Conservation (phyloP, 2,329 filamentous ascomycete species). For the Fusarium hainanense region DNA sequence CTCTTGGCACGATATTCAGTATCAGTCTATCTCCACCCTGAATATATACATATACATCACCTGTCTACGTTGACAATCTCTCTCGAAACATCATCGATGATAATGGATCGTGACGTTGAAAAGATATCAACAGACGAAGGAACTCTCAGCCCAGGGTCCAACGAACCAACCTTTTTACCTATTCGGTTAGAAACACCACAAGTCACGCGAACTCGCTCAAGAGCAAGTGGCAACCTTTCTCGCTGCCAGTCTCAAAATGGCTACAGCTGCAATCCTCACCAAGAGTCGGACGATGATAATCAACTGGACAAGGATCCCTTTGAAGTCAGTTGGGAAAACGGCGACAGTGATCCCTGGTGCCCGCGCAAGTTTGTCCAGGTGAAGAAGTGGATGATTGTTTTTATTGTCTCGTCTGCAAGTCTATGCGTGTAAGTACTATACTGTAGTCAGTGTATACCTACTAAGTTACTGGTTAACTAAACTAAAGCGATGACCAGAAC, state of each 20-base stretch:
- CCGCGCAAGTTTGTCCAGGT: slow-evolving; percentile 74
- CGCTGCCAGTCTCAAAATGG: slow-evolving; percentile 57
- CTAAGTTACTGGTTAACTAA: background rate
- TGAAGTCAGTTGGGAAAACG: slow-evolving; percentile 79
- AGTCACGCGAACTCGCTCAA: slow-evolving; percentile 11
- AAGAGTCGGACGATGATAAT: slow-evolving; percentile 3
- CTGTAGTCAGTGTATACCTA: background rate
- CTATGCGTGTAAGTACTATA: slow-evolving; percentile 80
- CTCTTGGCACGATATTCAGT: background rate
- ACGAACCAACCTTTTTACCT: slow-evolving; percentile 17
- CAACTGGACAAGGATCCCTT: slow-evolving; percentile 60
- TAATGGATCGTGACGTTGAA: slow-evolving; percentile 44
- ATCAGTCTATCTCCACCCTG: background rate
- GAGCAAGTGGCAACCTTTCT: slow-evolving; percentile 27
- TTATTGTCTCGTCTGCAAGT: slow-evolving; percentile 78
- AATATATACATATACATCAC: background rate
- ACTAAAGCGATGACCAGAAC: slow-evolving; percentile 66
- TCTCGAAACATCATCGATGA: background rate
- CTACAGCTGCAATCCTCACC: slow-evolving; percentile 52
- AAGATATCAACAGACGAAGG: slow-evolving; percentile 36
- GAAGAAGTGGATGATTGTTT: slow-evolving; percentile 83
- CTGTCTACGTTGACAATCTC: background rate
- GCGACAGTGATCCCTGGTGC: slow-evolving; percentile 76
- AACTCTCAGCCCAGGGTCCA: background rate
- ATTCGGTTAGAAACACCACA: slow-evolving; percentile 19